A percentile compares a stretch with the other conserved stretches of the same genome.
phyloP scores from a whole-genome alignment of 192 early-diverging fungal species.

The Backusella psychrophila region DNA sequence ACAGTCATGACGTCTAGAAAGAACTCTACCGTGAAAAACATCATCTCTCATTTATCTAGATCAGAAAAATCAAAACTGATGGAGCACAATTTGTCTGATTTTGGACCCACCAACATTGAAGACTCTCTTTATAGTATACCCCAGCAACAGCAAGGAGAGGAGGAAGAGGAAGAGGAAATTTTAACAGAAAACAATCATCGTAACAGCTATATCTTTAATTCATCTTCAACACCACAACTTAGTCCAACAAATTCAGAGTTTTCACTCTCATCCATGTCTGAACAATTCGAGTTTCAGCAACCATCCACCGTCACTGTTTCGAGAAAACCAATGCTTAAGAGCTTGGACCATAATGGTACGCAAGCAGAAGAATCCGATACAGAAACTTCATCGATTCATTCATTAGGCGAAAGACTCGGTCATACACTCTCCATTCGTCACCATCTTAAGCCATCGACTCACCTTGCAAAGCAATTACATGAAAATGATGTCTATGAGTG shows the following conservation, averaged over 20 bases:
- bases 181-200: background rate
- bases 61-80: background rate
- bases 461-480: background rate
- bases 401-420: background rate
- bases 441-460: background rate
- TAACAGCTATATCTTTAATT: background rate
- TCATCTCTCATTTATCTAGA: background rate
- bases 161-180: background rate
- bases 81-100: background rate
- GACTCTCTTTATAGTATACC: background rate
- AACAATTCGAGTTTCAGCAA: background rate
- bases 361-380: background rate
- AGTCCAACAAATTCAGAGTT: background rate
- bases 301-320: background rate
- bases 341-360: background rate
- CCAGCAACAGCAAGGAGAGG: background rate
- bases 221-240: background rate
- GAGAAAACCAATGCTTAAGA: background rate
- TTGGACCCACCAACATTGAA: background rate
- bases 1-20: background rate
- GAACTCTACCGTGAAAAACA: background rate
- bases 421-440: background rate
- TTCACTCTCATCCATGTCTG: background rate
- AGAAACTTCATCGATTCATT: background rate
- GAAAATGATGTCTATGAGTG: background rate